Percentiles rank a stretch among this genome's conserved stretches.
Conservation (phyloP, 208 protist species). For the Leishmania gerbilli region DNA sequence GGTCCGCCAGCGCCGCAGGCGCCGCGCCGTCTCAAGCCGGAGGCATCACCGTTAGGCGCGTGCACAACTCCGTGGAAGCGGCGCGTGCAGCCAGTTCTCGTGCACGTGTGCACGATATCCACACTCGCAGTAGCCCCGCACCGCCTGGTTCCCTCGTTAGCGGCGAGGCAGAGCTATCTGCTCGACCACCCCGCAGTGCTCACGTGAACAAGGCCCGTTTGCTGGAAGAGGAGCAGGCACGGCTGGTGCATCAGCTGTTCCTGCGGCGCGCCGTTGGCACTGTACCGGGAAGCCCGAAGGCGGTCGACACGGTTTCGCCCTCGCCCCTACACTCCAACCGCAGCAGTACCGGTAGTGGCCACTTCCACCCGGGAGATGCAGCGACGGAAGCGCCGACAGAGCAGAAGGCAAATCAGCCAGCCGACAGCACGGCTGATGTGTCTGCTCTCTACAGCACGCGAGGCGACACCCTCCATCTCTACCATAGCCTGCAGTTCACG, state of each 20-base stretch:
- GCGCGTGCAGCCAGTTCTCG: conserved; percentile 2
- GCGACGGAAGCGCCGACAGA: not conserved
- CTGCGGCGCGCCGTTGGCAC: conserved; percentile 1
- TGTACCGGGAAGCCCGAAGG: not conserved
- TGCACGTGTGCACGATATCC: not conserved
- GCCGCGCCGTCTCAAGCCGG: not conserved
- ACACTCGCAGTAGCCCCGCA: not conserved
- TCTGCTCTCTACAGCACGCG: conserved; percentile 2
- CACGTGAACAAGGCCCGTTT: not conserved
- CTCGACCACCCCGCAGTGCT: not conserved
- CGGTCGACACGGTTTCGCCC: not conserved
- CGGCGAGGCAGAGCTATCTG: not conserved
- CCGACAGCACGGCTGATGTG: not conserved
- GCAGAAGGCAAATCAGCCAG: no score
- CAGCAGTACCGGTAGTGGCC: not conserved
- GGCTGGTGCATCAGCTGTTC: conserved; percentile 23
- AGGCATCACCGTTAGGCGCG: not conserved
- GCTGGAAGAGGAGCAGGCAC: conserved; percentile 25
- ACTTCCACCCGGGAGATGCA: not conserved
- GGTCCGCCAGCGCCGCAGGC: not conserved
- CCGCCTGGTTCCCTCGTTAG: not conserved
- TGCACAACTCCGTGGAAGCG: not conserved
- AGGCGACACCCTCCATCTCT: conserved; percentile 31
- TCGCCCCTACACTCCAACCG: not conserved
- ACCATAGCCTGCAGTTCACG: conserved; percentile 57